Evolutionary conservation across 1,284 basidiomycete genomes (phyloP).

Genomic region (Waitea zeae): DNA sequence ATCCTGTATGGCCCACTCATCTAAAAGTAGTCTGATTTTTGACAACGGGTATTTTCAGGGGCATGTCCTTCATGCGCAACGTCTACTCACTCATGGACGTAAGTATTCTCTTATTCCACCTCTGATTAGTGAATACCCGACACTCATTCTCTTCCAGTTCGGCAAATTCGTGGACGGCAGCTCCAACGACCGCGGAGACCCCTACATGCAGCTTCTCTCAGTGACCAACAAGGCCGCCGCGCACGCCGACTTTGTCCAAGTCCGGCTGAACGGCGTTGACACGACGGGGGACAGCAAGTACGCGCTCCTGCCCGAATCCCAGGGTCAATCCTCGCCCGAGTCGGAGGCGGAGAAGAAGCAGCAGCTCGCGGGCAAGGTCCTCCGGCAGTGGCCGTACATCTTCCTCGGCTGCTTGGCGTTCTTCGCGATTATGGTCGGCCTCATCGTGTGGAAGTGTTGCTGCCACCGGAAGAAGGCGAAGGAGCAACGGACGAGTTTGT

Average conservation of each 20-base stretch:
- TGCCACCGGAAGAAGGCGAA: no score
- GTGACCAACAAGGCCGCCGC: slow-evolving; percentile 20
- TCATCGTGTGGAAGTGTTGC: slow-evolving; percentile 50
- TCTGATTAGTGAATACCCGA: slow-evolving; percentile 1
- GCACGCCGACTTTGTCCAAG: slow-evolving; percentile 31
- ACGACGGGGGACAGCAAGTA: slow-evolving; percentile 19
- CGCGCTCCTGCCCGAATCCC: slow-evolving; percentile 36
- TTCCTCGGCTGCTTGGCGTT: slow-evolving; percentile 42
- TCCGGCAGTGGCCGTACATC: slow-evolving; percentile 64
- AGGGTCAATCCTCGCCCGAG: slow-evolving; percentile 48
- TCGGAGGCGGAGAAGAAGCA: slow-evolving; percentile 52
- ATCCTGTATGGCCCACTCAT: no score
- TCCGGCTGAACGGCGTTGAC: slow-evolving; percentile 31
- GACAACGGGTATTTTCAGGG: no score
- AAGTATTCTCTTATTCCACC: not conserved
- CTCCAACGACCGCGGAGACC: slow-evolving; percentile 17
- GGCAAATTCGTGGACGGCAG: slow-evolving; percentile 32
- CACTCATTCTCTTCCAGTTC: slow-evolving; percentile 39
- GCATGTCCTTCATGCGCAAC: slow-evolving; percentile 67
- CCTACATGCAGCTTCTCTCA: slow-evolving; percentile 45
- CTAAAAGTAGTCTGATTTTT: no score
- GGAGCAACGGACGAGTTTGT: no score
- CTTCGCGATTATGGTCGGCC: slow-evolving; percentile 26
- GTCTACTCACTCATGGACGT: slow-evolving; percentile 42
- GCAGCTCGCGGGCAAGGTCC: slow-evolving; percentile 38